Base-by-base conservation (phyloP, 2,329 filamentous ascomycete species). In the Calonectria pteridis region DNA sequence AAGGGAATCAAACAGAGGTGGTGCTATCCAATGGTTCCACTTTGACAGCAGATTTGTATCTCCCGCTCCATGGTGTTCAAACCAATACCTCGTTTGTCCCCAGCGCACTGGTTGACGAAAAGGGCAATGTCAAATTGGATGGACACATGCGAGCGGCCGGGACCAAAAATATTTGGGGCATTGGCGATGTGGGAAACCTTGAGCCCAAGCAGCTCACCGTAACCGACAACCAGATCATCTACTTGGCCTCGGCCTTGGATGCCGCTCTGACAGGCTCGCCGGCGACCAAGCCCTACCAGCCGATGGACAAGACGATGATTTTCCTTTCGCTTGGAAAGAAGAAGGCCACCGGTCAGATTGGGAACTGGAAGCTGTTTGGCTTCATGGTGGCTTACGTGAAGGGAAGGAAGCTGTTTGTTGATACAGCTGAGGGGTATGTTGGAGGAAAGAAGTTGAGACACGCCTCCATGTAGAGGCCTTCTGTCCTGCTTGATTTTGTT, bases 81-180 rank as follows among this genome's bases (percentile, higher is more conserved):
- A 81, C 85, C 62, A 90, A 90, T 79, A 86, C 84, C 0, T 76
- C 79, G 0, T 88, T 88, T 69, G 69, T 85, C 14, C 84, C 86
- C 0, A 49, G 71, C 0, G 53, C 76, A 1, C 78, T 87, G 55
- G 73, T 85, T 5, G 84, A 85, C 40, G 50, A 74, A 2, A 28
- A 67, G 0, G 83, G 84, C 0, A 83, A 81, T 31, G 59, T 88
- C 20, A 78, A 79, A 4, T 81, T 85, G 16, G 83, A 84, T 50
- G 69, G 76, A 1, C 79, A 78, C 46, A 77, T 88, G 71, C 82
- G 81, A n/a, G 81, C 82, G 0, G 67, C 71, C 0, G 81, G 81
- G 0, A 78, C 82, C 40, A 64, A 77, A 5, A 87, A 87, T 68
- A 78, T 88, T 5, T 88, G 86, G 81, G 83, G 84, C 2, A 73